Evolutionary conservation across 2,329 filamentous ascomycete genomes (phyloP), one percentile per base, ranked within the genome.

Genomic region (Ophiosphaerella herpotricha): DNA sequence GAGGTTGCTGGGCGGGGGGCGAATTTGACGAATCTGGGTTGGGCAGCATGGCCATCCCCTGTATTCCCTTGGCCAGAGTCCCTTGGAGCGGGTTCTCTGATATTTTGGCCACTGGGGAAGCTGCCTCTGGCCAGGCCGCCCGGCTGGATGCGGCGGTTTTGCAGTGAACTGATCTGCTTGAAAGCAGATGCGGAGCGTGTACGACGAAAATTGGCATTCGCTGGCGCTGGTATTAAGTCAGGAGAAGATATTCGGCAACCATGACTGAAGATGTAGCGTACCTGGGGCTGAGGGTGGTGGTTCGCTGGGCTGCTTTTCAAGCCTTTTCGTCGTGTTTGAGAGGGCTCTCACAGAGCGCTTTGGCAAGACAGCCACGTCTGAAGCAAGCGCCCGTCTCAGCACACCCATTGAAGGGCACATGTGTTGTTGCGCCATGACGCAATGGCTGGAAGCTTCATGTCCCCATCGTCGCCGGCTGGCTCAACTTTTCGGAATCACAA

Each of bases 351-450:
- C 43, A n/a, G 58, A 50, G 52, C 50, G 52, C 43, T 58, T 63
- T 18, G 58, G 41, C 24, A 53, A n/a, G 8, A 50, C 33, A n/a
- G 55, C 26, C 36, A 59, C 58, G 23, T 70, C 63, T 18, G 46
- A 54, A 23, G 39, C 32, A 2, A 71, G 31, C 8, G 58, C 60
- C 35, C 64, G 63, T 50, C 64, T 44, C 41, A 71, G 50, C 14
- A 57, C 55, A 50, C 68, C 67, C 61, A 68, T 55, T 47, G 70
- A 66, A n/a, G 69, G 64, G 66, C 64, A 67, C 48, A 70, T 52
- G 43, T 65, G 63, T 58, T 62, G 67, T 51, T 68, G 67, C 48
- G 67, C 66, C 70, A 73, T 73, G 63, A 54, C 56, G 57, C 52
- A 50, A 57, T 55, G 47, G 55, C 60, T 60, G 55, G 26, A 29